Evolutionary conservation across 1,284 basidiomycete genomes (phyloP).

Genomic region (Volvariella surrecta): DNA sequence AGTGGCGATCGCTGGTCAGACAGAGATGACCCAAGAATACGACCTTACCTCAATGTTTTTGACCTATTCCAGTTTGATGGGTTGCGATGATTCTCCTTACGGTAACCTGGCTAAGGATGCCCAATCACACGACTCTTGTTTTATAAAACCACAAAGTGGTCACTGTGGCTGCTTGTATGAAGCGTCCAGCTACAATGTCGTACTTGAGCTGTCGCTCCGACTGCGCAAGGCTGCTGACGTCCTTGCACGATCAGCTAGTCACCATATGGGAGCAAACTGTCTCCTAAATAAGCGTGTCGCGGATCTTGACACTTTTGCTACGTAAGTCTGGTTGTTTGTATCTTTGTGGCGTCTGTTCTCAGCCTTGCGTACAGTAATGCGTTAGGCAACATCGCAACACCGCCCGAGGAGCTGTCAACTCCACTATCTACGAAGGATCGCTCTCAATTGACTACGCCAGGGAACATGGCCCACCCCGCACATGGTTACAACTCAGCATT

Average conservation of each 20-base stretch:
- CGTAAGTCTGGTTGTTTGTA: constrained; percentile 28
- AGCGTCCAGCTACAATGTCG: constrained; percentile 39
- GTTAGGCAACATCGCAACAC: constrained; percentile 20
- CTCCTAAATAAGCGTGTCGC: constrained; percentile 42
- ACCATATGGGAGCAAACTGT: constrained; percentile 38
- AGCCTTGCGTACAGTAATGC: constrained; percentile 19
- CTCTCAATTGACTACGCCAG: constrained; percentile 9
- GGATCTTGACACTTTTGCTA: constrained; percentile 48
- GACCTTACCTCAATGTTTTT: constrained; percentile 34
- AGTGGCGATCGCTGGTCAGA: constrained; percentile 17
- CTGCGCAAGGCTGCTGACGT: constrained; percentile 50
- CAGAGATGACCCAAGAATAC: constrained; percentile 22
- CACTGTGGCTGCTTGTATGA: constrained; percentile 56
- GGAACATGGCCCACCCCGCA: constrained; percentile 11
- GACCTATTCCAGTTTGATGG: constrained; percentile 24
- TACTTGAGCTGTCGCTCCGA: constrained; percentile 54
- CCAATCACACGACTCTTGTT: constrained; percentile 15
- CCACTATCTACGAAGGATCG: constrained; percentile 11
- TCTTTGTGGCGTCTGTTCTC: constrained; percentile 3
- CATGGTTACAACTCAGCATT: constrained; percentile 13
- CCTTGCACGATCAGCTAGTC: constrained; percentile 40
- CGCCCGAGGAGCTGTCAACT: constrained; percentile 17
- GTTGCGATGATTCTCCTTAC: constrained; percentile 16
- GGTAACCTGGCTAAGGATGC: constrained; percentile 14
- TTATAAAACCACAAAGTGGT: constrained; percentile 20